Percentiles rank a stretch among this genome's conserved stretches.
Conservation (phyloP, 2,329 filamentous ascomycete species). For the Monilinia laxa region DNA sequence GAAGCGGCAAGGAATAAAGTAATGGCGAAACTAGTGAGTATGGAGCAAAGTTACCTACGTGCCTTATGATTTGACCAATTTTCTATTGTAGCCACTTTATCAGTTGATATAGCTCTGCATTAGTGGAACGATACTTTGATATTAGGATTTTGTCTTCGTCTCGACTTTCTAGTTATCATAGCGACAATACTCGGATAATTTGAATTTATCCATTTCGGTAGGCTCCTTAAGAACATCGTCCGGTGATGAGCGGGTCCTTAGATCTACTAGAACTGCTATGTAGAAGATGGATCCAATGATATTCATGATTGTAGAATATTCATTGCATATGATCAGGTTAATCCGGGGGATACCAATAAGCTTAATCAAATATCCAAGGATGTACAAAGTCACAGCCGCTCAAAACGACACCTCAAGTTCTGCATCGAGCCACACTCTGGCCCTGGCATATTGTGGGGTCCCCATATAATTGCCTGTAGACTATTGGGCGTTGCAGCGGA, state of each 20-base stretch:
- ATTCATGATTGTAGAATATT: background rate
- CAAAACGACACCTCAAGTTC: slow-evolving; percentile 4
- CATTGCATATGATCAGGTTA: background rate
- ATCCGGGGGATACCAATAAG: slow-evolving; percentile 15
- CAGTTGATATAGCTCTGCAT: background rate
- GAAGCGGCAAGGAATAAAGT: slow-evolving; percentile 8
- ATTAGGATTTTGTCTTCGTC: background rate
- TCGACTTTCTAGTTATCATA: background rate
- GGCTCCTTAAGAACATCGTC: background rate
- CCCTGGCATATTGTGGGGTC: slow-evolving; percentile 20
- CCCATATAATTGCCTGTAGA: background rate
- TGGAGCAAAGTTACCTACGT: background rate
- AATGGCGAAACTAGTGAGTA: slow-evolving; percentile 11
- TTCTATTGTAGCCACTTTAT: background rate
- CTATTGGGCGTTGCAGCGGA: slow-evolving; percentile 2
- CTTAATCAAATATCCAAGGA: slow-evolving; percentile 11
- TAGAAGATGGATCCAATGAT: background rate
- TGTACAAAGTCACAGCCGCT: slow-evolving; percentile 7
- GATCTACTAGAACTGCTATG: background rate
- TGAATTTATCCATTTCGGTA: background rate
- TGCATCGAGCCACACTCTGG: slow-evolving; percentile 11
- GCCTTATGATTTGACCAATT: background rate
- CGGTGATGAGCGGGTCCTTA: slow-evolving; percentile 9
- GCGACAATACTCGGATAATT: background rate
- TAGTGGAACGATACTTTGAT: background rate